Evolutionary conservation across 2,329 filamentous ascomycete species (phyloP).

Genomic region (Ophiostoma quercus): DNA sequence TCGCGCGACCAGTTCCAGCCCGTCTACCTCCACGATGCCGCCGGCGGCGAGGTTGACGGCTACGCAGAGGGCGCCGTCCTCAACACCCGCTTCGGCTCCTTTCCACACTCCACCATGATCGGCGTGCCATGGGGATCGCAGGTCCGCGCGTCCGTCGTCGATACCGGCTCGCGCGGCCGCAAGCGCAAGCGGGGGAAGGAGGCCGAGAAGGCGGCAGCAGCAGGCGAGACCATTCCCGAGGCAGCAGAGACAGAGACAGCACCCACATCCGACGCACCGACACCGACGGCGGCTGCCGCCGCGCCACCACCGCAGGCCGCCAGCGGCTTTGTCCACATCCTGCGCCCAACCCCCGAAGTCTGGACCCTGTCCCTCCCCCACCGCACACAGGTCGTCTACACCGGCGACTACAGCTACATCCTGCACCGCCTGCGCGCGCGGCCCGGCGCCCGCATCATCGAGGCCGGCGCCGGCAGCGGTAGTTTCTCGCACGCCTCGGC

Average conservation of each 20-base stretch:
- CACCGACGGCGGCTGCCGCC: conserved; percentile 16
- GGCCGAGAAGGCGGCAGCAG: background rate
- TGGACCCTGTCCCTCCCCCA: conserved; percentile 79
- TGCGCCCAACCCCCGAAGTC: conserved; percentile 73
- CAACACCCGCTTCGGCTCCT: conserved; percentile 92
- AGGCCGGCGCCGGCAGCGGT: conserved; percentile 76
- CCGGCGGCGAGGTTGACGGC: conserved; percentile 57
- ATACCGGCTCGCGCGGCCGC: conserved; percentile 82
- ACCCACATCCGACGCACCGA: background rate
- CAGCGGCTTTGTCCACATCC: conserved; percentile 70
- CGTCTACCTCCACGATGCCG: conserved; percentile 59
- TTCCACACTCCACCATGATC: conserved; percentile 73
- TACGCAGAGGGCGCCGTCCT: conserved; percentile 73
- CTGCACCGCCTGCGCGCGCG: conserved; percentile 68
- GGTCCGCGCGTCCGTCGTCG: conserved; percentile 80
- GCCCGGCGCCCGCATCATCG: conserved; percentile 68
- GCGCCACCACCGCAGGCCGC: conserved; percentile 41
- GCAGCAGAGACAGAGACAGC: background rate
- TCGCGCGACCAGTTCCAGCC: conserved; percentile 82
- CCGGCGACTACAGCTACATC: conserved; percentile 80
- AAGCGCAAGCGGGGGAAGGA: conserved; percentile 48
- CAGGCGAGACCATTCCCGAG: background rate
- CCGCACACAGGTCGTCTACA: conserved; percentile 81
- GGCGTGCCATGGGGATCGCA: conserved; percentile 85
- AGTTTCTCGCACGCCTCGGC: conserved; percentile 78